Base-by-base conservation (phyloP, 176 grass and related monocot species). In the Elymus sibiricus region DNA sequence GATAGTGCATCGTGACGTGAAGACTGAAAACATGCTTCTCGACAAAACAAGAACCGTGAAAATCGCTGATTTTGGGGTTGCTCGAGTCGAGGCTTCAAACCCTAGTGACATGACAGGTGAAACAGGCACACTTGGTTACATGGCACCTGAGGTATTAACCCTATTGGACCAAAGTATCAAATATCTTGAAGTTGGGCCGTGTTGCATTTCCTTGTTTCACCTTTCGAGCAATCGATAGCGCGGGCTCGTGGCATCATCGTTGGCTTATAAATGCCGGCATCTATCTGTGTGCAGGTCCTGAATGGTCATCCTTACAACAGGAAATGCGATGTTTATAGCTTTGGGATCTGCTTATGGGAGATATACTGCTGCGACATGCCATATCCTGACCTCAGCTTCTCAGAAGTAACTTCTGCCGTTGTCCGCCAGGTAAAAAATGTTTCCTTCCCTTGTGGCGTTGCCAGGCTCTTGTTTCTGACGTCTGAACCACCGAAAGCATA, bases 291-390 rank as follows among this genome's bases (percentile, higher is more conserved):
- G 22, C 94, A 99, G 97, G 97, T 99, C 87, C 97, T 99, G 47
- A 99, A 99, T 26, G 97, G 97, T 21, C 88, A 83, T 69, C 85
- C 97, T 87, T 99, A 99, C 88, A 99, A 99, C 62, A 88, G 94
- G 71, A 99, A 99, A 87, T 99, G 97, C 43, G 97, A 99, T 77
- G 97, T 99, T 32, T 99, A 99, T 87, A 99, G 97, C 79, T 99
- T 94, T 44, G 97, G 97, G 28, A 97, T 99, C 83, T 97, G 97
- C 70, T 78, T 99, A 64, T 99, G 97, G 97, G 97, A 99, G 83
- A 81, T 93, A 90, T 99, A 99, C 88, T 99, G 97, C 67, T 99
- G 97, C 17, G 97, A 99, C 84, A 99, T 97, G 97, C 97, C 97
- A 21, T 99, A 99, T 81, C 97, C 97, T 9, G 94, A 99, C 44